Evolutionary conservation across 1,284 basidiomycete genomes (phyloP).

Genomic region (Gymnopus androsaceus): DNA sequence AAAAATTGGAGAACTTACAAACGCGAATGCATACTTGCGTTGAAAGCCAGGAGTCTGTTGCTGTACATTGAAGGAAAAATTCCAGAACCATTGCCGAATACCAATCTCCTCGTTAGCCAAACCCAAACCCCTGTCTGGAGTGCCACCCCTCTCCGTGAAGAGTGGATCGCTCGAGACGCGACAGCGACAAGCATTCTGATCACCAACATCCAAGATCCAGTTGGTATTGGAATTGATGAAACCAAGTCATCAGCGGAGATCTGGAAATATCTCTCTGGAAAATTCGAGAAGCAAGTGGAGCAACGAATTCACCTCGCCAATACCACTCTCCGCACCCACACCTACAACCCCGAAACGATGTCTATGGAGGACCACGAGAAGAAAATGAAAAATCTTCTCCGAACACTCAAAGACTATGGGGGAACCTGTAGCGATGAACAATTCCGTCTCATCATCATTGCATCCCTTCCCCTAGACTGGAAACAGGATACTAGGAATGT

Average conservation of each 20-base stretch:
- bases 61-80: background rate
- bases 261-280: background rate
- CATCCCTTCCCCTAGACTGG: background rate
- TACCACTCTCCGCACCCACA: background rate
- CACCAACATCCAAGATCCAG: background rate
- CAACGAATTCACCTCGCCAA: background rate
- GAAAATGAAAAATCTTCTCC: background rate
- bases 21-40: background rate
- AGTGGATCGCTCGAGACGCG: background rate
- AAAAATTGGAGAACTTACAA: background rate
- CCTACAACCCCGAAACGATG: background rate
- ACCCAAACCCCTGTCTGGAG: background rate
- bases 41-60: background rate
- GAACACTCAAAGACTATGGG: background rate
- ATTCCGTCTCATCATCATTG: background rate
- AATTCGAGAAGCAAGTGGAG: background rate
- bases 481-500: background rate
- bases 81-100: background rate
- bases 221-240: background rate
- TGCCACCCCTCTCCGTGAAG: background rate
- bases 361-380: background rate
- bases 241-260: background rate
- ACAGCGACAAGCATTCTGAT: background rate
- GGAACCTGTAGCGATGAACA: background rate
- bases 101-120: background rate